Conservation (phyloP, 148 eudicot genomes). For the Rhododendron molle region DNA sequence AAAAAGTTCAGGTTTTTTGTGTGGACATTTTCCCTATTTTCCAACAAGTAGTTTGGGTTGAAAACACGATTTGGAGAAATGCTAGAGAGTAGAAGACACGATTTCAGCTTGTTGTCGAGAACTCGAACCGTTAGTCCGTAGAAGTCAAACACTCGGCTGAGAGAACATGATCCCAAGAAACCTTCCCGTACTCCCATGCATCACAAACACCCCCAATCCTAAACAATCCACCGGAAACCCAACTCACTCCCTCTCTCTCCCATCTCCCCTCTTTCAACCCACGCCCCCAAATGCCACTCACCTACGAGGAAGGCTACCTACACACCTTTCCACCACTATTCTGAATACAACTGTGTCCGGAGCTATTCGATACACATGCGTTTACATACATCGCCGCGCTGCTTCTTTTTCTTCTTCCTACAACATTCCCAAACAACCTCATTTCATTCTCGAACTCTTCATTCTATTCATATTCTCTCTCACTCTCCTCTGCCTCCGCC, state of each 20-base stretch:
- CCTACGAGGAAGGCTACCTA: too few relatives aligned
- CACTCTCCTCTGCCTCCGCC: constrained; percentile 10
- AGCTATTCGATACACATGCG: too few relatives aligned
- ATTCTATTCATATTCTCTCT: constrained; percentile 6
- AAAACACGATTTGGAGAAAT: too few relatives aligned
- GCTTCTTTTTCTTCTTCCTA: not conserved
- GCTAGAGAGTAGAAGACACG: too few relatives aligned
- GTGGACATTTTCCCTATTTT: too few relatives aligned
- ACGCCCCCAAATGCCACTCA: not conserved
- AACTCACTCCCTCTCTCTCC: not conserved
- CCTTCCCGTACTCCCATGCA: not conserved
- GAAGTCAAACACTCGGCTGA: too few relatives aligned
- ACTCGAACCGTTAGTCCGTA: too few relatives aligned
- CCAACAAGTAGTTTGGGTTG: too few relatives aligned
- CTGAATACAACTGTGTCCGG: not conserved
- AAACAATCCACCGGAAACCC: not conserved
- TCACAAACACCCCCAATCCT: not conserved
- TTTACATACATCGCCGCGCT: not conserved
- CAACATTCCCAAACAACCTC: not conserved
- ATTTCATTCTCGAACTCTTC: not conserved
- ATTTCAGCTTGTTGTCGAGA: too few relatives aligned
- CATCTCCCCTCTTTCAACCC: not conserved
- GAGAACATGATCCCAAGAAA: not conserved
- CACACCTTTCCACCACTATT: not conserved
- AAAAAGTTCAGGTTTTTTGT: too few relatives aligned